These are phyloP conservation scores for Nowakowskiella sp. DNA, from an alignment of 192 early-diverging fungal species.

Conservation along the genomic window DNA sequence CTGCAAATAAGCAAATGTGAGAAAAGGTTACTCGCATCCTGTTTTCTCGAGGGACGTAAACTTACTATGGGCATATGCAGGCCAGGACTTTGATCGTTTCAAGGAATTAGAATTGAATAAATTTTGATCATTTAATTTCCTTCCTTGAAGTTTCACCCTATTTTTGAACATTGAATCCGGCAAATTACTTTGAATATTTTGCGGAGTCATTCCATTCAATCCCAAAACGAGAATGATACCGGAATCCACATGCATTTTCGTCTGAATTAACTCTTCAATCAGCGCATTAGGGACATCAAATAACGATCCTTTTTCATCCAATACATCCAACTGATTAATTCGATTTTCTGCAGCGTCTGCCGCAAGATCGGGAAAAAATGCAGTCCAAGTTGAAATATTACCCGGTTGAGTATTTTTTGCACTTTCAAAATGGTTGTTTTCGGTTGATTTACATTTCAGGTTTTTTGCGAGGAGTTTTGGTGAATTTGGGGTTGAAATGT, in stretches of 20 bases:
- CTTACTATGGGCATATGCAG: conserved; percentile 47
- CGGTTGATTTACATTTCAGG: too few relatives aligned
- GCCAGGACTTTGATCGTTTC: conserved; percentile 57
- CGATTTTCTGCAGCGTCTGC: too few relatives aligned
- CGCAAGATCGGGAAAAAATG: too few relatives aligned
- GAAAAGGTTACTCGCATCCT: conserved; percentile 4
- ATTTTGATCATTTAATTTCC: neutral
- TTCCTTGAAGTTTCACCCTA: neutral
- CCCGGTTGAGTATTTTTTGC: too few relatives aligned
- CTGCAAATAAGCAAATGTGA: conserved; percentile 4
- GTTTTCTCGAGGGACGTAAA: conserved; percentile 9
- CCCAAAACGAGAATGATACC: conserved; percentile 21
- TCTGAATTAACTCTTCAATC: conserved; percentile 29
- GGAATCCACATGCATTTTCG: conserved; percentile 25
- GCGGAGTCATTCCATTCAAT: conserved; percentile 17
- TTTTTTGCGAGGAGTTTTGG: too few relatives aligned
- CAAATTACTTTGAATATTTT: neutral
- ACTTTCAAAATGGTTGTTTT: too few relatives aligned
- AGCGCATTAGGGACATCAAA: conserved; percentile 23
- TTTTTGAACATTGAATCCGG: neutral
- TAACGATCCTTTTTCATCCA: conserved; percentile 17
- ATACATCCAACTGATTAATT: neutral
- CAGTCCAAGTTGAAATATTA: too few relatives aligned
- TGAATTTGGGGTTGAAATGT: too few relatives aligned
- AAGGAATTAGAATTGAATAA: conserved; percentile 6